These are phyloP conservation scores for Mercurialis annua DNA, from an alignment of 345 rosid species.

Conservation along the genomic window DNA sequence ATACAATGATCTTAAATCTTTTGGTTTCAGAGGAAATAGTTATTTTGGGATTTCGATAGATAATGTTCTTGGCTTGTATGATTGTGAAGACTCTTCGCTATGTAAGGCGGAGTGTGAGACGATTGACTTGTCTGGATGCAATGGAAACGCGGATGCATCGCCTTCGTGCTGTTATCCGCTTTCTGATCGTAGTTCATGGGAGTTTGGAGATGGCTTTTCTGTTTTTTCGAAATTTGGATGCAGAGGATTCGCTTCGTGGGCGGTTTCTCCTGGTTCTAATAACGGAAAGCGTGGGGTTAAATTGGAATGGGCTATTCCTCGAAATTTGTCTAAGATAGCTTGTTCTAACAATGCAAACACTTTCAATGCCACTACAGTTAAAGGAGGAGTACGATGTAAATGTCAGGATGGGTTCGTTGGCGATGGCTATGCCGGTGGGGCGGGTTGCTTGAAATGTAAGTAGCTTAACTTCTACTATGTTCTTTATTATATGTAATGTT, in stretches of 20 bases:
- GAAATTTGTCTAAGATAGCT: conserved; percentile 36
- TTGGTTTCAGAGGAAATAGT: conserved; percentile 41
- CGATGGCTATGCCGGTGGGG: conserved; percentile 62
- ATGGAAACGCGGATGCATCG: conserved; percentile 44
- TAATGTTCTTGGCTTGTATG: conserved; percentile 70
- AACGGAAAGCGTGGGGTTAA: conserved; percentile 70
- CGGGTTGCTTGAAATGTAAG: conserved; percentile 69
- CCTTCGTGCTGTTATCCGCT: conserved; percentile 80
- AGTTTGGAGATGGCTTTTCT: conserved; percentile 54
- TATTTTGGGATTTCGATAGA: conserved; percentile 60
- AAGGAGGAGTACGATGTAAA: conserved; percentile 57
- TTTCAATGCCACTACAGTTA: conserved; percentile 61
- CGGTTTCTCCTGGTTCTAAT: conserved; percentile 50
- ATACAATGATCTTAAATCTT: conserved; percentile 57
- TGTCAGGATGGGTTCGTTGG: conserved; percentile 72
- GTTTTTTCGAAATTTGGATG: conserved; percentile 70
- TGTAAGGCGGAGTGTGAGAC: conserved; percentile 72
- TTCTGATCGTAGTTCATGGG: conserved; percentile 68
- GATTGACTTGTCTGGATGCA: conserved; percentile 55
- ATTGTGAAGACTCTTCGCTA: conserved; percentile 79
- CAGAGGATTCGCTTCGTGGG: conserved; percentile 81
- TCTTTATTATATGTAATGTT: not conserved
- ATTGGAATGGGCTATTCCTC: conserved; percentile 76
- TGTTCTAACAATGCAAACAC: conserved; percentile 45
- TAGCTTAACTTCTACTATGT: not conserved